A percentile compares a stretch with the other conserved stretches of the same genome.
Conservation (phyloP, 1,284 basidiomycete species). For the Microbotryum scabiosae region DNA sequence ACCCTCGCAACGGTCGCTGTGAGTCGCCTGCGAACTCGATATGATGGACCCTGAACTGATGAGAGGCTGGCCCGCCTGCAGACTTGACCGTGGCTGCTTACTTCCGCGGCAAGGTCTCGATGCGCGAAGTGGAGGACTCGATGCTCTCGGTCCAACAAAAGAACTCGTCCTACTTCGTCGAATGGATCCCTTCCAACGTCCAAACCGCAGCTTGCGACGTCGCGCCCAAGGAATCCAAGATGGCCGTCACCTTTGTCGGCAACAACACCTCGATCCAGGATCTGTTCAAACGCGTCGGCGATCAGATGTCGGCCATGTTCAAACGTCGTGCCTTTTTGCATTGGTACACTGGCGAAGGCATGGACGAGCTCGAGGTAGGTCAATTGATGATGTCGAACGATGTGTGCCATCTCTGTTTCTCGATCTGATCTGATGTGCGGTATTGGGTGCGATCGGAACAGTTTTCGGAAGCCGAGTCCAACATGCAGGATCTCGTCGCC, state of each 20-base stretch:
- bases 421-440: neutral
- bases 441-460: neutral
- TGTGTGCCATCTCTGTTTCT: neutral
- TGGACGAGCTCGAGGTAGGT: constrained; percentile 80
- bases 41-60: constrained; percentile 62
- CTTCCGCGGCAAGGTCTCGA: constrained; percentile 97
- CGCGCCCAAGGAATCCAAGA: constrained; percentile 83
- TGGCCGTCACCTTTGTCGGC: constrained; percentile 84
- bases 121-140: constrained; percentile 98
- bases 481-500: constrained; percentile 61
- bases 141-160: constrained; percentile 83
- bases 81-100: constrained; percentile 74
- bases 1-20: constrained; percentile 78
- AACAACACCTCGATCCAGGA: constrained; percentile 90
- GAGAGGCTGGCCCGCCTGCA: neutral
- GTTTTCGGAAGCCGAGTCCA: constrained; percentile 54
- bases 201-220: constrained; percentile 94
- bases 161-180: constrained; percentile 92
- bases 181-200: constrained; percentile 98
- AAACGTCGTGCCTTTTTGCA: constrained; percentile 97
- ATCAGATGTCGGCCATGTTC: constrained; percentile 97
- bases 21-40: neutral
- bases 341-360: constrained; percentile 83
- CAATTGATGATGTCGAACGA: neutral
- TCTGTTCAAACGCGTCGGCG: constrained; percentile 84